phyloP scores from a whole-genome alignment of 768 basidiomycete genomes.

The Suillus occidentalis region DNA sequence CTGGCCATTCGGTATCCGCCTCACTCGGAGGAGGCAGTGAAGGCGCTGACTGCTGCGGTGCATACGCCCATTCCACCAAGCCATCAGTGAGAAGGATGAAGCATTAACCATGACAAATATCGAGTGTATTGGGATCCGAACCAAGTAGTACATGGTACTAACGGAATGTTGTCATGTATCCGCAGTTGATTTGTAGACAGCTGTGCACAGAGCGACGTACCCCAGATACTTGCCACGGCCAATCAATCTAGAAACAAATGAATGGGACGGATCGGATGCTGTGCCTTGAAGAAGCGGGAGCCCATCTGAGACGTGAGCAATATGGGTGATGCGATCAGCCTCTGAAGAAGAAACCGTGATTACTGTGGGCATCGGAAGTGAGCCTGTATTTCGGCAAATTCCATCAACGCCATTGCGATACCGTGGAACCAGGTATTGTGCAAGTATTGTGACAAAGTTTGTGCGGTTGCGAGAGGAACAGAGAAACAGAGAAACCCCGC shows the following conservation, averaged over 20 bases:
- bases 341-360: not conserved
- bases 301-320: not conserved
- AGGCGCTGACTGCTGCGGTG: conserved; percentile 12
- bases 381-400: not conserved
- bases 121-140: not conserved
- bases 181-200: not conserved
- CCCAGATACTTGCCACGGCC: not conserved
- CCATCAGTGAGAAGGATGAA: not conserved
- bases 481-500: not conserved
- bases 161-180: not conserved
- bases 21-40: conserved; percentile 17
- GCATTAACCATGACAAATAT: not conserved
- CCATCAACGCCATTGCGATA: not conserved
- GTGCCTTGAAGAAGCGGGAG: not conserved
- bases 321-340: not conserved
- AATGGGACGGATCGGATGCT: not conserved
- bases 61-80: conserved; percentile 19
- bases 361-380: not conserved
- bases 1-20: conserved; percentile 27
- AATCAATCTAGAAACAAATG: not conserved
- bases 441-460: too few relatives aligned
- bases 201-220: not conserved
- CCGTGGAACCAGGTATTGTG: not conserved
- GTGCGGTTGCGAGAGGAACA: not conserved
- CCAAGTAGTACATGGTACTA: not conserved